phyloP scores from a whole-genome alignment of 2,329 filamentous ascomycete genomes.

The Zymoseptoria pseudotritici region DNA sequence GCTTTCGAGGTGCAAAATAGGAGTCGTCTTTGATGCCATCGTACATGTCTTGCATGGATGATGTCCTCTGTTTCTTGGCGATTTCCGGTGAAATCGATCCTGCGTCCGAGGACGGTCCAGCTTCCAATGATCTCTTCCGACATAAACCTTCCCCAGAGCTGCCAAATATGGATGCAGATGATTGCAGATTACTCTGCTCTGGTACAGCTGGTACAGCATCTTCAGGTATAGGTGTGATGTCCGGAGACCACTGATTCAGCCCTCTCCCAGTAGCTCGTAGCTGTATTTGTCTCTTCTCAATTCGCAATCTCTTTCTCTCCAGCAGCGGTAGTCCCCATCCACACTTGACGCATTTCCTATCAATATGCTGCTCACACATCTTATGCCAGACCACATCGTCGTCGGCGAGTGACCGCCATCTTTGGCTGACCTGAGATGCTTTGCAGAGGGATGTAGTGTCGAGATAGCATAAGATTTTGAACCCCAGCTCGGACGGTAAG shows the following conservation, averaged over 20 bases:
- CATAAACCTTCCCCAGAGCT: not conserved
- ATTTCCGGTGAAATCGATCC: slow-evolving; percentile 18
- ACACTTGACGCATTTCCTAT: slow-evolving; percentile 87
- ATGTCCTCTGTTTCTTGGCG: slow-evolving; percentile 22
- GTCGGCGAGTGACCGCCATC: slow-evolving; percentile 86
- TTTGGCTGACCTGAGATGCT: slow-evolving; percentile 83
- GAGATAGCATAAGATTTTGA: slow-evolving; percentile 86
- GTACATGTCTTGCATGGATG: slow-evolving; percentile 10
- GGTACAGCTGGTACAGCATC: slow-evolving; percentile 1
- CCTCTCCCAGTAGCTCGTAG: slow-evolving; percentile 56
- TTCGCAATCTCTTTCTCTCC: slow-evolving; percentile 78
- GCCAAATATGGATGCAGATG: not conserved
- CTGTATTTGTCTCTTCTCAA: slow-evolving; percentile 79
- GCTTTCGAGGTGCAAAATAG: slow-evolving; percentile 45
- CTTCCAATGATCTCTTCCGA: not conserved
- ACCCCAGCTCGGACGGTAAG: slow-evolving; percentile 80
- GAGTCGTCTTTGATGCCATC: slow-evolving; percentile 27
- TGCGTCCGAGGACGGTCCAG: slow-evolving; percentile 5
- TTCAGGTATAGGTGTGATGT: slow-evolving; percentile 44
- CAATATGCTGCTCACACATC: slow-evolving; percentile 97
- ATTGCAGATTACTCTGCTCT: not conserved
- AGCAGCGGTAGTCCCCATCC: slow-evolving; percentile 89
- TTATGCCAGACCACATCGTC: slow-evolving; percentile 97
- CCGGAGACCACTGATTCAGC: slow-evolving; percentile 47
- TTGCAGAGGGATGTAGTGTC: slow-evolving; percentile 94